Conservation (phyloP, 2,329 filamentous ascomycete species). For the Diaporthe citri region DNA sequence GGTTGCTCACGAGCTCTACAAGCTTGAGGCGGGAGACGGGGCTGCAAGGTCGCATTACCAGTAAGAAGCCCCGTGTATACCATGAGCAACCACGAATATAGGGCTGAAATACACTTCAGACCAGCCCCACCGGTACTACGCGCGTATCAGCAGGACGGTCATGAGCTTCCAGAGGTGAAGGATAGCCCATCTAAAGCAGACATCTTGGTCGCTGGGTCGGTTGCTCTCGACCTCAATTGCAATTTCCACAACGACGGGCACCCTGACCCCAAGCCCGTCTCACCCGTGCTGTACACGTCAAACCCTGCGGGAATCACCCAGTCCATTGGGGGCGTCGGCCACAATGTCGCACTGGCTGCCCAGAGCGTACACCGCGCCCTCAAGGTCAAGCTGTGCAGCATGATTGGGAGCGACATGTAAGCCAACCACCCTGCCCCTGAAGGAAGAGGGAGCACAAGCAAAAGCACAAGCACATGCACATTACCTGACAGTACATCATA, state of each 20-base stretch:
- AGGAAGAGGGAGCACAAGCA: too few relatives aligned
- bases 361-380: slow-evolving; percentile 72
- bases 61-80: slow-evolving; percentile 33
- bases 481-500: slow-evolving; percentile 48
- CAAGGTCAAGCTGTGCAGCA: slow-evolving; percentile 81
- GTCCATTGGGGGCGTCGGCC: slow-evolving; percentile 89
- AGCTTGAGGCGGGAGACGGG: slow-evolving; percentile 51
- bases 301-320: slow-evolving; percentile 87
- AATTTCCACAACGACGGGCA: slow-evolving; percentile 67
- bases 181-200: slow-evolving; percentile 58
- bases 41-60: slow-evolving; percentile 36
- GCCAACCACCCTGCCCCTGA: slow-evolving; percentile 45
- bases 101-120: slow-evolving; percentile 18
- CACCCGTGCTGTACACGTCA: slow-evolving; percentile 78
- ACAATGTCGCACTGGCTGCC: slow-evolving; percentile 89
- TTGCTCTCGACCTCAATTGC: slow-evolving; percentile 90
- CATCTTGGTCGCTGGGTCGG: slow-evolving; percentile 89
- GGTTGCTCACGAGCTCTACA: slow-evolving; percentile 66
- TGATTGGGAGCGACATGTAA: slow-evolving; percentile 83
- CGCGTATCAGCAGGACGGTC: background rate
- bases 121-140: background rate
- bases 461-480: background rate
- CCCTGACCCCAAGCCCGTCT: slow-evolving; percentile 45
- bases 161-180: slow-evolving; percentile 1
- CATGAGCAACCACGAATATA: background rate